Base-by-base conservation (phyloP, 2,329 filamentous ascomycete genomes). In the Aspergillus novoparasiticus region DNA sequence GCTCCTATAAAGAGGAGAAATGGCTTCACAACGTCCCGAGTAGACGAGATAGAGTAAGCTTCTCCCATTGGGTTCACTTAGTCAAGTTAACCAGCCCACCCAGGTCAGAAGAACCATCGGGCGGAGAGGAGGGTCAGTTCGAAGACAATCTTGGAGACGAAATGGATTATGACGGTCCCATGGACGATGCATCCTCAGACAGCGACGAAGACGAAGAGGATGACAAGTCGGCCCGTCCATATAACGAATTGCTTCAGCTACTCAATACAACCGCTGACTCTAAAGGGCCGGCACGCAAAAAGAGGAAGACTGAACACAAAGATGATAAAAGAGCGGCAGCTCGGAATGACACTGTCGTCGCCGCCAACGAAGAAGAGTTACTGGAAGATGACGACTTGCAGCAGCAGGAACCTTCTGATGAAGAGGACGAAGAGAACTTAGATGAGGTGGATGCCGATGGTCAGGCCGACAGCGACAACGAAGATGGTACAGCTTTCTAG, bases 221-320 rank as follows among this genome's bases (percentile, higher is more conserved):
- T 34, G 64, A 76, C 55, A 65, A 69, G 32, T 68, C 69, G 5
- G 75, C 67, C 62, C 79, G 76, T 36, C 83, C 86, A 11, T 90
- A 89, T 71, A 85, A 83, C 60, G 77, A 82, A 55, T 78, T 90
- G 19, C 76, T 90, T 19, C 82, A 86, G 65, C 80, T 87, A 2
- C 80, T 89, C 26, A 80, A 83, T 61, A 71, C 81, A 58, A 70
- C 74, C 19, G 72, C 75, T 19, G 75, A 78, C 14, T 68, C 76
- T 3, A 77, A 77, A 23, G 81, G 80, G 39, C 84, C 83, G 8
- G 79, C 78, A 56, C 79, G 78, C 23, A 89, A 83, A 66, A 83
- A 82, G 69, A 79, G 85, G 69, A 89, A 86, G 74, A 70, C 86
- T 16, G 77, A 80, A 3, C 72, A 75, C 16, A 60, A 59, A 12